These are phyloP conservation scores for Begonia loranthoides DNA, from an alignment of 306 rosid genomes.

Conservation along the genomic window DNA sequence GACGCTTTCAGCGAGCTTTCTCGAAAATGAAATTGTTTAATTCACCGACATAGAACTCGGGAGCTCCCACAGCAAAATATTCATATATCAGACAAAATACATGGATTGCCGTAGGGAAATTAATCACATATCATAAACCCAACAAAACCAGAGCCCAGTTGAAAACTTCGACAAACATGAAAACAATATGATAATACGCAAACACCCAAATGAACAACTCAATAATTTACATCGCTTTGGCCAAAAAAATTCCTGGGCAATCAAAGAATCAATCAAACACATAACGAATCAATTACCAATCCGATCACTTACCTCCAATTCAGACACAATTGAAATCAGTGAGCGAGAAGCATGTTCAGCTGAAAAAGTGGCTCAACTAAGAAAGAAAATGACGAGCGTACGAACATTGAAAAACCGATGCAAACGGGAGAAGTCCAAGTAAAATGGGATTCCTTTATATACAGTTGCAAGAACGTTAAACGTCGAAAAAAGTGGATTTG, in stretches of 20 bases:
- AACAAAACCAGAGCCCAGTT: not conserved
- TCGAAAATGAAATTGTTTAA: too few relatives aligned
- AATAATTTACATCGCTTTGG: not conserved
- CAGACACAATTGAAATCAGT: constrained; percentile 17
- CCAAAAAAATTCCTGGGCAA: not conserved
- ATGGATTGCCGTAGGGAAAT: too few relatives aligned
- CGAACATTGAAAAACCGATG: constrained; percentile 19
- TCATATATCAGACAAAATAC: too few relatives aligned
- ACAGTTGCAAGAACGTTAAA: constrained; percentile 26
- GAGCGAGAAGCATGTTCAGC: constrained; percentile 8
- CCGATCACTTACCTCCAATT: constrained; percentile 20
- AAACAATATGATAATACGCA: constrained; percentile 6
- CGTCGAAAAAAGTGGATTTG: constrained; percentile 5
- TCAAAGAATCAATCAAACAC: constrained; percentile 3
- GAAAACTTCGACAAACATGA: not conserved
- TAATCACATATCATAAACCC: too few relatives aligned
- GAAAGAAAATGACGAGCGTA: constrained; percentile 26
- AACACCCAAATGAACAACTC: constrained; percentile 4
- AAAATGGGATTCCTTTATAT: constrained; percentile 19
- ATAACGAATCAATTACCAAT: constrained; percentile 14
- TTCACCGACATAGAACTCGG: too few relatives aligned
- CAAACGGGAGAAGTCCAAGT: constrained; percentile 11
- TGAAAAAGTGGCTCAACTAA: constrained; percentile 1
- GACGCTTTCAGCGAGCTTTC: too few relatives aligned
- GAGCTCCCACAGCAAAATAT: too few relatives aligned